phyloP scores from a whole-genome alignment of 129 eudicot species.

The Artemisia annua region DNA sequence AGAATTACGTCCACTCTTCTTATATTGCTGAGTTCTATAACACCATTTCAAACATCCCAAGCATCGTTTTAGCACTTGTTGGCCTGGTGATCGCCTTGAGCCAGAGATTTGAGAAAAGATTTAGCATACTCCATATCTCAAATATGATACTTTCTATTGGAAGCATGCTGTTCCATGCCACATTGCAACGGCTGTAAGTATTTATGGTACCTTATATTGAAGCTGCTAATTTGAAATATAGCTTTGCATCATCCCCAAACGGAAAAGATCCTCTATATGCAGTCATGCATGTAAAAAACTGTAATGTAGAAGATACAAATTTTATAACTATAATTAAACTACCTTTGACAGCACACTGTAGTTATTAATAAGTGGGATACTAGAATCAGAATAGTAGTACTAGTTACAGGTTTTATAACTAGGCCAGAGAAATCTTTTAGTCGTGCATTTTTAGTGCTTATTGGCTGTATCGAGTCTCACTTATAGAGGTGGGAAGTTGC shows the following conservation, averaged over 20 bases:
- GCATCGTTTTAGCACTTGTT: slow-evolving; percentile 53
- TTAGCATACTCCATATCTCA: slow-evolving; percentile 64
- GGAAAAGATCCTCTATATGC: neutral
- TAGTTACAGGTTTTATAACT: too few relatives aligned
- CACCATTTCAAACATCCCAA: slow-evolving; percentile 55
- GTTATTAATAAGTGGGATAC: neutral
- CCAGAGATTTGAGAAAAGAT: slow-evolving; percentile 70
- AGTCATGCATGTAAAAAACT: neutral
- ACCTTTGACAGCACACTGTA: neutral
- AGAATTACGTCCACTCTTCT: slow-evolving; percentile 55
- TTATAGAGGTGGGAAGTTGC: neutral
- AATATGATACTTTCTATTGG: slow-evolving; percentile 67
- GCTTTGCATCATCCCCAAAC: neutral
- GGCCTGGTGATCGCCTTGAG: slow-evolving; percentile 60
- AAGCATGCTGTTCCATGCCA: slow-evolving; percentile 64
- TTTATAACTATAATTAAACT: neutral
- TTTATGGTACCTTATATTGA: neutral
- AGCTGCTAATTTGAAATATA: neutral
- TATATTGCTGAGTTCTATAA: slow-evolving; percentile 73
- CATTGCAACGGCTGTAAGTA: slow-evolving; percentile 62
- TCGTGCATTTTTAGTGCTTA: neutral
- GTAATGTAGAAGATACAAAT: neutral
- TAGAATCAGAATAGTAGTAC: too few relatives aligned
- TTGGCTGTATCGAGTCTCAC: neutral
- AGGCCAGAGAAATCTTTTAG: neutral